phyloP scores from a whole-genome alignment of 2,329 filamentous ascomycete genomes.

The Allantophomopsis cytisporea region DNA sequence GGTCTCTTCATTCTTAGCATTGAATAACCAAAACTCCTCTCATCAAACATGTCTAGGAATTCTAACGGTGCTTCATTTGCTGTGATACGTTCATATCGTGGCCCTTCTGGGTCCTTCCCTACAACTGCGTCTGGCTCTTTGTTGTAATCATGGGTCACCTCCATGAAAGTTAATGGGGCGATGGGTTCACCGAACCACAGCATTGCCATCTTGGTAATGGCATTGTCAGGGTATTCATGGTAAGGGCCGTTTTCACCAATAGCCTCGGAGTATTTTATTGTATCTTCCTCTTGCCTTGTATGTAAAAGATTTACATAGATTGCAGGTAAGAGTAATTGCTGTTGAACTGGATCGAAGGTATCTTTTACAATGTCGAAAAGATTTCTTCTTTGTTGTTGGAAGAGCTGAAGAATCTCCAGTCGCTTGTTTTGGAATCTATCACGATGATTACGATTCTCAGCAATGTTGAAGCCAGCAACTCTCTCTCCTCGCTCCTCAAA shows the following conservation, averaged over 20 bases:
- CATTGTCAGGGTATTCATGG: slow-evolving; percentile 4
- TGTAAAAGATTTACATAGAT: background rate
- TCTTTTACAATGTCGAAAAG: background rate
- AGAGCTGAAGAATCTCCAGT: background rate
- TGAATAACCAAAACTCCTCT: slow-evolving; percentile 13
- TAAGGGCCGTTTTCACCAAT: background rate
- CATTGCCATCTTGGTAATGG: slow-evolving; percentile 17
- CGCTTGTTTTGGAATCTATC: background rate
- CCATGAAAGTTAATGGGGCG: slow-evolving; percentile 8
- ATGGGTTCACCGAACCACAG: slow-evolving; percentile 16
- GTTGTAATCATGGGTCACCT: background rate
- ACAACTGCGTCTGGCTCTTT: background rate
- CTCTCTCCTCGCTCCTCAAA: background rate
- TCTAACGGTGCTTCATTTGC: slow-evolving; percentile 13
- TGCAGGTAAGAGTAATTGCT: background rate
- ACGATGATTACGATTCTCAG: background rate
- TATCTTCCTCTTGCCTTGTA: background rate
- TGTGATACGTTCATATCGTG: slow-evolving; percentile 8
- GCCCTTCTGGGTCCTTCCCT: slow-evolving; percentile 5
- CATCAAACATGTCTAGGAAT: slow-evolving; percentile 15
- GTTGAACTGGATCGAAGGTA: background rate
- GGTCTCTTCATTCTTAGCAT: slow-evolving; percentile 11
- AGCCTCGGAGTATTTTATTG: background rate
- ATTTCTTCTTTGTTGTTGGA: background rate
- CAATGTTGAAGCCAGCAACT: background rate